Conservation (phyloP, 2,329 filamentous ascomycete genomes). For the Didymella sp. region DNA sequence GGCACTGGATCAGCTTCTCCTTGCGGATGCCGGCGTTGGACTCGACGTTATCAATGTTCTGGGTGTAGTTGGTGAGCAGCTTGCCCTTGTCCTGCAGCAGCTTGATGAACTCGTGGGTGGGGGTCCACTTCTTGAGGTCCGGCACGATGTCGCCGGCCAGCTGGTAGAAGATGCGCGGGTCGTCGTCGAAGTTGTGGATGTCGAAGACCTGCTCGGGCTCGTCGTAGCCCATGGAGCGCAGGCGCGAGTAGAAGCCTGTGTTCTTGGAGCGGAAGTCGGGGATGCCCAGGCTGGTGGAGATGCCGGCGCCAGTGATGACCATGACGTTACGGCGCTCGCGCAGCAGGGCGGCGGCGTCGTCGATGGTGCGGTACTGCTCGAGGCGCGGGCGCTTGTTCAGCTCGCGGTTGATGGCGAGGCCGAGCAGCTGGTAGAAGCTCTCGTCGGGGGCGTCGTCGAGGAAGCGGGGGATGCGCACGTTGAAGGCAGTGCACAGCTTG, state of each 20-base stretch:
- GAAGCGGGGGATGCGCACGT: constrained; percentile 74
- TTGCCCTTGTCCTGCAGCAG: constrained; percentile 87
- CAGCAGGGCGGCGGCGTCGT: constrained; percentile 83
- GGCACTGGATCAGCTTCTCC: constrained; percentile 90
- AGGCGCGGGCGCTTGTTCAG: constrained; percentile 83
- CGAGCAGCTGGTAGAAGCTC: constrained; percentile 76
- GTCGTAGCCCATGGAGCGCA: constrained; percentile 76
- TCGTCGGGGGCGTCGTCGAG: constrained; percentile 77
- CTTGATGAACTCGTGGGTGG: constrained; percentile 92
- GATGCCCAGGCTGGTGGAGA: constrained; percentile 95
- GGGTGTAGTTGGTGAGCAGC: constrained; percentile 94
- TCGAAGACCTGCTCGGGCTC: constrained; percentile 97
- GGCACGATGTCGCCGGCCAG: constrained; percentile 91
- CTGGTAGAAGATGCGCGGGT: constrained; percentile 88
- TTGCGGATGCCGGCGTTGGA: constrained; percentile 80
- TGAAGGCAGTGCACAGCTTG: constrained; percentile 87
- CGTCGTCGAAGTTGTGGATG: constrained; percentile 82
- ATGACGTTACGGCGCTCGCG: constrained; percentile 81
- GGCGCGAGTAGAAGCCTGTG: constrained; percentile 86
- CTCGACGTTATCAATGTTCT: constrained; percentile 98
- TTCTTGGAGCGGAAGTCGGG: constrained; percentile 96
- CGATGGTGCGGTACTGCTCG: constrained; percentile 78
- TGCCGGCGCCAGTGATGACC: constrained; percentile 92
- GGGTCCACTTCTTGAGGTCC: constrained; percentile 78
- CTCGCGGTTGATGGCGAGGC: constrained; percentile 79